phyloP scores from a whole-genome alignment of 192 early-diverging fungal species.

The Backusella psychrophila region DNA sequence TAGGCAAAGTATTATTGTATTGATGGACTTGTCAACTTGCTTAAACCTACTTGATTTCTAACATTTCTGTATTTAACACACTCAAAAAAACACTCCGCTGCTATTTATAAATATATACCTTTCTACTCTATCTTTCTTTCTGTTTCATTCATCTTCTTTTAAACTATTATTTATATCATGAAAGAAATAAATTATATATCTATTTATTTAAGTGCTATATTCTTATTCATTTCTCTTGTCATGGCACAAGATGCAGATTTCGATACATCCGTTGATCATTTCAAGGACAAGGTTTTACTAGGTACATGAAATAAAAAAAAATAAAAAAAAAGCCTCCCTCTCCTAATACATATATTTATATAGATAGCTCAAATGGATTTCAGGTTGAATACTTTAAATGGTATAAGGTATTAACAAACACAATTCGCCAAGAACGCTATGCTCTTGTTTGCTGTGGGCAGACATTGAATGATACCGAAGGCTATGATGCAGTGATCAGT shows the following conservation, averaged over 20 bases:
- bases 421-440: neutral
- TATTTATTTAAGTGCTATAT: neutral
- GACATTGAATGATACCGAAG: neutral
- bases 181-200: neutral
- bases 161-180: neutral
- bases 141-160: neutral
- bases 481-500: constrained; percentile 7
- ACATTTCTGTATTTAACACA: neutral
- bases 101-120: neutral
- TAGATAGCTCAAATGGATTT: constrained; percentile 1
- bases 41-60: neutral
- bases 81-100: neutral
- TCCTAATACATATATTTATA: neutral
- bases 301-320: neutral
- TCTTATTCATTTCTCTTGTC: neutral
- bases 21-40: constrained; percentile 15
- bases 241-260: neutral
- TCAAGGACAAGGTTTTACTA: neutral
- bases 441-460: constrained; percentile 9
- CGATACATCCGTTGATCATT: neutral
- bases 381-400: constrained; percentile 10
- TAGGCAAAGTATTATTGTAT: constrained; percentile 29
- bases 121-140: neutral
- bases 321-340: neutral
- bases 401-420: constrained; percentile 19